phyloP scores from a whole-genome alignment of 352 stramenopile genomes.

The Pythium aristosporum region DNA sequence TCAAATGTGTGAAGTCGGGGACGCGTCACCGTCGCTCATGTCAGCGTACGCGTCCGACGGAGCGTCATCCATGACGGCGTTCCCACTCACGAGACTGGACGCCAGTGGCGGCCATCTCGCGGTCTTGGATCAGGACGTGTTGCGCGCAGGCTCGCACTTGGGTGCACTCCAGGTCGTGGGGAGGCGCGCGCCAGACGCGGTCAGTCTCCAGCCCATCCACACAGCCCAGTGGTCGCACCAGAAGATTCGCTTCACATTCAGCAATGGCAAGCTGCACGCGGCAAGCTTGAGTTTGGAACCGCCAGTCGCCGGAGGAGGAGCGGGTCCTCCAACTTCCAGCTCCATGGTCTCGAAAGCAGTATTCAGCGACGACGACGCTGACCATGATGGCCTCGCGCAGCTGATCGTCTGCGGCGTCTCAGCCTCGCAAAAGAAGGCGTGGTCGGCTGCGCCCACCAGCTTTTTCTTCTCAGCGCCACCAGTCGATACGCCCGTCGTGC shows the following conservation, averaged over 20 bases:
- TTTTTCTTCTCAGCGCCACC: slow-evolving; percentile 19
- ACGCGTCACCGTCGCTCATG: slow-evolving; percentile 53
- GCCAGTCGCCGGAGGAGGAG: not conserved
- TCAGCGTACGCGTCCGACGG: slow-evolving; percentile 4
- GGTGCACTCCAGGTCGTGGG: slow-evolving; percentile 5
- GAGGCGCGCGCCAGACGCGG: not conserved
- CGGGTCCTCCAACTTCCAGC: not conserved
- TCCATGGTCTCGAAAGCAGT: slow-evolving; percentile 13
- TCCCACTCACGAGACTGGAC: slow-evolving; percentile 6
- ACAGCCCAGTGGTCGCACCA: slow-evolving; percentile 10
- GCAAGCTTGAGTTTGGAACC: not conserved
- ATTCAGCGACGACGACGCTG: slow-evolving; percentile 24
- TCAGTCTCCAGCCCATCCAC: not conserved
- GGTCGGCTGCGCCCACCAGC: slow-evolving; percentile 36
- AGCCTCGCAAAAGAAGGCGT: slow-evolving; percentile 45
- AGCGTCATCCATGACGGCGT: not conserved
- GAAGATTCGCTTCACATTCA: slow-evolving; percentile 19
- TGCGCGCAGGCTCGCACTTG: slow-evolving; percentile 6
- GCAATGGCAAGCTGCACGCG: slow-evolving; percentile 11
- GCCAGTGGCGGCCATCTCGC: slow-evolving; percentile 1
- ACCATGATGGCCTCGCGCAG: slow-evolving; percentile 14
- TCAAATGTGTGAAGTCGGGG: slow-evolving; percentile 53
- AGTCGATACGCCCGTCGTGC: not conserved
- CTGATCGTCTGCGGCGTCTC: slow-evolving; percentile 22
- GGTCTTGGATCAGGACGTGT: slow-evolving; percentile 12